Base-by-base conservation (phyloP, 2,329 filamentous ascomycete species). In the Lachnellula arida region DNA sequence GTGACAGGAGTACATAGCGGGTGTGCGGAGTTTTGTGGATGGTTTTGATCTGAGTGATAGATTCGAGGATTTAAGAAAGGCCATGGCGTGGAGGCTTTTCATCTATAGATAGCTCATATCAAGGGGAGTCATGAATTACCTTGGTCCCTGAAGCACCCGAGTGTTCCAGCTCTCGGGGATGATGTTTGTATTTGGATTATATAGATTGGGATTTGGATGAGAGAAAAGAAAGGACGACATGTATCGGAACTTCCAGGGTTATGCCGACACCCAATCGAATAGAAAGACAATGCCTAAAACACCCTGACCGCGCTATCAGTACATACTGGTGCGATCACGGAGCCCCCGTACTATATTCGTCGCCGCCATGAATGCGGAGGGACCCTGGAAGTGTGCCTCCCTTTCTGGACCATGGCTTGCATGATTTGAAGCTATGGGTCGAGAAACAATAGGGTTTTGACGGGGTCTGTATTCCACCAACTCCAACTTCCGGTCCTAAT, bases 311-410 rank as follows among this genome's bases (percentile, higher is more conserved):
- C 8, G 39, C 39, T 40, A 40, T 40, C 15, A 40, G 39, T 40
- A 40, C 17, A 3, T 32, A 32, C 28, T 32, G 28, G n/a, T 32
- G 49, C 49, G 39, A 51, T 44, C 37, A 39, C 49, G 37, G 49
- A 51, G 40, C 49, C 47, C 19, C 49, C 49, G 49, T 51, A 9
- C 14, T 34, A 51, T 51, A 35, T 14, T 35, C 49, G 40, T 53
- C 43, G 43, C 42, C 43, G 39, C 43, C n/a, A n/a, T 40, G 15
- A 15, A 40, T 40, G 37, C 11, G 14, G 19, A 15, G 12, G 50
- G 50, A 40, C 51, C 40, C 51, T 47, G 42, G 28, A 52, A 37
- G 35, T 11, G 28, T 32, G 28, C 28, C 8, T 32, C 9, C 28
- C 28, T 32, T 32, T 32, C 28, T 39, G 35, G 14, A 32, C 35